Conservation (phyloP, 2,329 filamentous ascomycete species). For the Aspergillus fijiensis region DNA sequence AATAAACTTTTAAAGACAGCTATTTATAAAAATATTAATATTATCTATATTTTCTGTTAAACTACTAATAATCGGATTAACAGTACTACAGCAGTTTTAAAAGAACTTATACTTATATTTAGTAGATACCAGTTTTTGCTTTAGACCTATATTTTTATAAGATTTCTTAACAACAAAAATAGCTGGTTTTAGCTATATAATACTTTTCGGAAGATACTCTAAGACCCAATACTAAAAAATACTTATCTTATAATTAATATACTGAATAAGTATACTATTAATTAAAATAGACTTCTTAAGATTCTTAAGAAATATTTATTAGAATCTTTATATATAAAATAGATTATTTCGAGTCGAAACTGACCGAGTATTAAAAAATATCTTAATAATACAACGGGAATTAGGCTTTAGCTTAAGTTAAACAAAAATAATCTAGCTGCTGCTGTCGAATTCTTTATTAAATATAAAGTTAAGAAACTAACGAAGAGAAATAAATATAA, state of each 20-base stretch:
- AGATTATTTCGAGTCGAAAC: slow-evolving; percentile 50
- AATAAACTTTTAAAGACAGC: slow-evolving; percentile 16
- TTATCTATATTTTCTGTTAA: slow-evolving; percentile 46
- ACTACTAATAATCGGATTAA: slow-evolving; percentile 39
- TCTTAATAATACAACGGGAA: slow-evolving; percentile 1
- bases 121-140: slow-evolving; percentile 34
- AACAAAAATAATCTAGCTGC: slow-evolving; percentile 16
- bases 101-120: slow-evolving; percentile 47
- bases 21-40: not conserved
- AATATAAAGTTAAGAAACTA: slow-evolving; percentile 22
- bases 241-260: slow-evolving; percentile 48
- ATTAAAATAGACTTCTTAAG: slow-evolving; percentile 34
- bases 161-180: slow-evolving; percentile 43
- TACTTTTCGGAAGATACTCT: slow-evolving; percentile 44
- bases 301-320: slow-evolving; percentile 31
- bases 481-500: slow-evolving; percentile 23
- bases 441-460: slow-evolving; percentile 23
- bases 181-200: slow-evolving; percentile 37
- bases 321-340: slow-evolving; percentile 35
- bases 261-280: slow-evolving; percentile 47
- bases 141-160: slow-evolving; percentile 33
- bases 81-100: slow-evolving; percentile 42
- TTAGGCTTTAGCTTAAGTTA: slow-evolving; percentile 27
- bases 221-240: slow-evolving; percentile 29
- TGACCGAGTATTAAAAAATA: slow-evolving; percentile 36